Conservation (phyloP, 306 rosid species). For the Erythrophleum fordii region DNA sequence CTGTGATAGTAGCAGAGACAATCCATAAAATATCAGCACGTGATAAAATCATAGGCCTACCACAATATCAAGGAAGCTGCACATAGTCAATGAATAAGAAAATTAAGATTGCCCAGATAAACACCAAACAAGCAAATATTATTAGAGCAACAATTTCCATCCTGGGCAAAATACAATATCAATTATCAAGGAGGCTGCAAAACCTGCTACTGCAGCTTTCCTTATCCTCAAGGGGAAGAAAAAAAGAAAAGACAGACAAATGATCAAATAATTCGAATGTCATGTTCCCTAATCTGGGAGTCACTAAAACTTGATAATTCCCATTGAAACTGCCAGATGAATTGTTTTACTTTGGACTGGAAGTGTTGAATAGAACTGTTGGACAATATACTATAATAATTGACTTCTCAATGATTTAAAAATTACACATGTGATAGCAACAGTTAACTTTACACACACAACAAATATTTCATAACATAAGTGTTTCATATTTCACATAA, state of each 20-base stretch:
- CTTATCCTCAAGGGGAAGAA: not conserved
- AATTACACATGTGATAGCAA: conserved; percentile 1
- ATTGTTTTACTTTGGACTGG: not conserved
- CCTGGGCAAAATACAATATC: not conserved
- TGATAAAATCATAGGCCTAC: not conserved
- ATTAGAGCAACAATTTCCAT: conserved; percentile 1
- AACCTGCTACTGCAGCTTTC: not conserved
- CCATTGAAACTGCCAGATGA: conserved; percentile 9
- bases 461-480: not conserved
- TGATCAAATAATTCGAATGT: not conserved
- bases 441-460: not conserved
- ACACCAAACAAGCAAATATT: not conserved
- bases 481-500: too few species aligned
- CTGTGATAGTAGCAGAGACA: conserved; percentile 49
- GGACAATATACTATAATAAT: not conserved
- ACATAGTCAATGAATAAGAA: not conserved
- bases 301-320: not conserved
- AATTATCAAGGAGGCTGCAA: conserved; percentile 1
- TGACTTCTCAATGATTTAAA: not conserved
- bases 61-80: conserved; percentile 15
- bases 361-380: not conserved
- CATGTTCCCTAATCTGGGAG: not conserved
- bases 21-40: conserved; percentile 29
- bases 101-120: conserved; percentile 1
- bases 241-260: not conserved